Base-by-base conservation (phyloP, 257 asterid species). In the Galeopsis tetrahit region DNA sequence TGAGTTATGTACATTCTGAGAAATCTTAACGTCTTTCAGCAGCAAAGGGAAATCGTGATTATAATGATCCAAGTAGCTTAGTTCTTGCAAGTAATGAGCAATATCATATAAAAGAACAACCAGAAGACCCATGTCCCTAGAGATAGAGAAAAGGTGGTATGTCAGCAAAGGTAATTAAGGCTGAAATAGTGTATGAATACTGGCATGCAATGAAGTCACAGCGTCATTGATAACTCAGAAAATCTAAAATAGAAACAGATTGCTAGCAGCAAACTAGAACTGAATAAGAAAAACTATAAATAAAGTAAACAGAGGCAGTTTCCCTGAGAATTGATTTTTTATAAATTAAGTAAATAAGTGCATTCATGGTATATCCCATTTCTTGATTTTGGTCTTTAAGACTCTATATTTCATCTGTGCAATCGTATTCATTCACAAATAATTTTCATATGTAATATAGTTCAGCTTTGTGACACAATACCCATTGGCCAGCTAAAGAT, bases 101-200 rank as follows among this genome's bases (percentile, higher is more conserved):
- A 95, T 77, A 60, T 87, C 82, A 70, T 80, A 84, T 80, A 95
- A 73, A 68, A 95, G 88, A 79, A 77, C 81, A 69, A 83, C 99
- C 81, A 95, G 88, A 74, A 85, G 94, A 74, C 86, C 82, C 95
- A 87, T 81, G 64, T 95, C 99, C 96, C 98, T 95, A 75, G 73
- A 79, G 66, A 74, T 63, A 73, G 33, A 71, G 33, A 71, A 39
- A 83, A 57, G 14, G 2, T 65, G 13, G 8, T 39, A 64, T 5
- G 70, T 60, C 68, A 71, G 38, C 69, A 63, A 77, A 63, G 40
- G 61, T 61, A 49, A 48, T 67, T 42, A 53, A 70, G 63, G 58
- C 33, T 60, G 61, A 44, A 10, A 38, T 36, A n/a, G 21, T 51
- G 79, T 58, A 77, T 4, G 67, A 68, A 68, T 7, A 38, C 65